A percentile compares a stretch with the other conserved stretches of the same genome.
Evolutionary conservation across 306 rosid genomes (phyloP).

Genomic region (Mimosa bimucronata): DNA sequence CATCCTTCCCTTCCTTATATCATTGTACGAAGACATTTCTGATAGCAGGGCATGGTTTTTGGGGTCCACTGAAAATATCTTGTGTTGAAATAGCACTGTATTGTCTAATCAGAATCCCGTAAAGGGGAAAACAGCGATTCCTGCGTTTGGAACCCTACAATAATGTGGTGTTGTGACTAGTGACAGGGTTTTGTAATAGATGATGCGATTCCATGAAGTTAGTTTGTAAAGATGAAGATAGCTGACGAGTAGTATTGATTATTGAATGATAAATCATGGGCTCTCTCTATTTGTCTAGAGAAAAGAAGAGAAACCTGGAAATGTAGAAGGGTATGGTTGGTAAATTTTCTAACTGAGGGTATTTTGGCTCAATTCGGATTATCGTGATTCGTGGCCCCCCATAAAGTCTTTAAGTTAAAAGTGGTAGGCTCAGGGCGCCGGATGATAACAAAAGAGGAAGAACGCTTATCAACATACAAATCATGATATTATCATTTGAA

Average conservation of each 20-base stretch:
- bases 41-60: neutral
- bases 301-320: no score
- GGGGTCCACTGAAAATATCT: neutral
- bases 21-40: neutral
- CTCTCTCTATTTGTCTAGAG: neutral
- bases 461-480: neutral
- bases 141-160: neutral
- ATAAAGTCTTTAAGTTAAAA: no score
- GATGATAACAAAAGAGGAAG: neutral
- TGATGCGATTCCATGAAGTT: neutral
- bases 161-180: neutral
- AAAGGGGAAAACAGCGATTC: neutral
- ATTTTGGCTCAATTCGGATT: no score
- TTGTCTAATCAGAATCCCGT: neutral
- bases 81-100: neutral
- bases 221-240: neutral
- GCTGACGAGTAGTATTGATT: neutral
- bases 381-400: no score
- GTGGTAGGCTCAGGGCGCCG: no score
- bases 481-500: neutral
- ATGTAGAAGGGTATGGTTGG: no score
- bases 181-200: neutral
- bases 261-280: neutral
- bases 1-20: neutral
- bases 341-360: no score